Evolutionary conservation across 352 stramenopile genomes (phyloP), one percentile per base, ranked within the genome.

Genomic region (Aphanomyces invadans): DNA sequence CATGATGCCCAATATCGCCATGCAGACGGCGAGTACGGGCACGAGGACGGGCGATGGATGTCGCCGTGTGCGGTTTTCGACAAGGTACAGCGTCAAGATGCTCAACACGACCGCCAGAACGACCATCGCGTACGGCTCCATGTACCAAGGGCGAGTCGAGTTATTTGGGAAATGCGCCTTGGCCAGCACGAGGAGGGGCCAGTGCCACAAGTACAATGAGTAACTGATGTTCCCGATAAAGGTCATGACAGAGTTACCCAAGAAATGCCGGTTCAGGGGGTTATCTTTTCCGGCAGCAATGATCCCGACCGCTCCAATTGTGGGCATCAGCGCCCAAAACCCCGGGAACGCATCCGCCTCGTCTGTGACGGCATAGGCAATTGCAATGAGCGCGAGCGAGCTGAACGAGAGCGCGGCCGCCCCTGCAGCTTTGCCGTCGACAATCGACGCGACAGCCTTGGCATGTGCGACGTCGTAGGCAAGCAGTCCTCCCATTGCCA

Each of bases 121-220:
- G 0, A 64, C 52, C 62, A 64, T 69, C 15, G 26, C 53, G 49
- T 33, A 49, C 19, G 49, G 62, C 28, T 25, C 21, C 53, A 52
- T 21, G 32, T 39, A 69, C 46, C 29, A 51, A 23, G 62, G 49
- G 29, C 62, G 49, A 4, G 26, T 10, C 7, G 19, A 21, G 33
- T 62, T 25, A 17, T 57, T 66, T 21, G 51, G 62, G 31, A 39
- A 69, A 17, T n/a, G 62, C 2, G 39, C 33, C 28, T 64, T 69
- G 7, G 62, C 32, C n/a, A 53, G 63, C 51, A 69, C 62, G 1
- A 69, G 62, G 15, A 69, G 54, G 11, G 62, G 62, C 62, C 62
- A 69, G 51, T 69, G 62, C 62, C 62, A 69, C 4, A 69, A 26
- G 21, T 69, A 65, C 32, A 69, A 26, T n/a, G 62, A 26, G 36